These are phyloP conservation scores for Suhomyces ambrosiae DNA, from an alignment of 1,139 yeast genomes.

Conservation along the genomic window DNA sequence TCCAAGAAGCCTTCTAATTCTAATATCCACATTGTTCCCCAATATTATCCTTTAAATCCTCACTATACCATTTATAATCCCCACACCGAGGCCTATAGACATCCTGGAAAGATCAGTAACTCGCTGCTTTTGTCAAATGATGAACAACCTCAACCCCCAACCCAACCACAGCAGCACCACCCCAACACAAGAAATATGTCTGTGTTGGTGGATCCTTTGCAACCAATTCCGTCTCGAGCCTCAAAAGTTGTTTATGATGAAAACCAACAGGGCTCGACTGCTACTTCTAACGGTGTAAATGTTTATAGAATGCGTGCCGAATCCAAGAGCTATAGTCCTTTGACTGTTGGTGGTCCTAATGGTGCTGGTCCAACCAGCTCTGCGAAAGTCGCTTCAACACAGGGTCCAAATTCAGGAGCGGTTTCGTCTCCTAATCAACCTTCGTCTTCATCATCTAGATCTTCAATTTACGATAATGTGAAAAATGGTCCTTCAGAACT, in stretches of 20 bases:
- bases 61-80: conserved; percentile 34
- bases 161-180: conserved; percentile 1
- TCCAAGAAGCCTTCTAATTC: conserved; percentile 23
- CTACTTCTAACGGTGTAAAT: conserved; percentile 1
- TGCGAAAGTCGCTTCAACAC: no score
- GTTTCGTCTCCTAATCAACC: conserved; percentile 10
- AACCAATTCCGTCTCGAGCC: conserved; percentile 28
- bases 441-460: conserved; percentile 11
- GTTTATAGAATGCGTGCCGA: conserved; percentile 13
- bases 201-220: conserved; percentile 39
- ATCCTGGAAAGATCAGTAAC: conserved; percentile 9
- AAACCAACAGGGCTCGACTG: conserved; percentile 1
- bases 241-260: conserved; percentile 10
- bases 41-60: conserved; percentile 41
- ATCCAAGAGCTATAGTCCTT: conserved; percentile 18
- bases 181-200: conserved; percentile 20
- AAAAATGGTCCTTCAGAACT: conserved; percentile 4
- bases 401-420: background rate
- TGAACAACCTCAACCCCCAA: conserved; percentile 5
- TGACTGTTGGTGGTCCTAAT: conserved; percentile 15
- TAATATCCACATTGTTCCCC: conserved; percentile 31
- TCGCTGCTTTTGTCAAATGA: conserved; percentile 11
- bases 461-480: conserved; percentile 8
- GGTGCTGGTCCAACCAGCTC: conserved; percentile 6
- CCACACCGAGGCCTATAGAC: conserved; percentile 10